These are phyloP conservation scores for Paraurostyla sp. DNA, from an alignment of 73 alveolate genomes.

Conservation along the genomic window DNA sequence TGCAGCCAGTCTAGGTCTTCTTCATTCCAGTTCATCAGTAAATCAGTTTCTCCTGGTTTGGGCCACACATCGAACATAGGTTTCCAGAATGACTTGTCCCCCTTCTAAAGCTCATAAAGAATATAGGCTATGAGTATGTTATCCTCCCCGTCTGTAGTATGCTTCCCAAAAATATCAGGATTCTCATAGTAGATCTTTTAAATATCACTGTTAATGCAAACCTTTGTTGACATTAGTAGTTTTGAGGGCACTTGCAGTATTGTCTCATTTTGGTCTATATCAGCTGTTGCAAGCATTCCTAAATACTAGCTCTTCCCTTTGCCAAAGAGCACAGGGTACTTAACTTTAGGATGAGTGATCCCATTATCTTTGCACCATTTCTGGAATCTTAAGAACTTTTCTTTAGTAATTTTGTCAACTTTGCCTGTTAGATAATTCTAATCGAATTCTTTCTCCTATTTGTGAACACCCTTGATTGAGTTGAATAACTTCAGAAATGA, in stretches of 20 bases:
- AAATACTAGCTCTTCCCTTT: slow-evolving; percentile 4
- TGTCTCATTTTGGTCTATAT: slow-evolving; percentile 41
- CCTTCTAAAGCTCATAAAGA: slow-evolving; percentile 61
- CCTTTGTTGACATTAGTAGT: slow-evolving; percentile 41
- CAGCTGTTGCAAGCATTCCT: slow-evolving; percentile 63
- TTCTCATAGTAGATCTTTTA: slow-evolving; percentile 31
- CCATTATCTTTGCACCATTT: slow-evolving; percentile 47
- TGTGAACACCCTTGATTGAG: slow-evolving; percentile 56
- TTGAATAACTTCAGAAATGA: slow-evolving; percentile 49
- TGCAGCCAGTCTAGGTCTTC: slow-evolving; percentile 67
- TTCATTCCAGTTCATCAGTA: slow-evolving; percentile 50
- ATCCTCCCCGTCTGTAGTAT: slow-evolving; percentile 60
- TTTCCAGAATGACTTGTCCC: slow-evolving; percentile 64
- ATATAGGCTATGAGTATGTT: slow-evolving; percentile 51
- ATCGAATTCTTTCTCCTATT: neutral
- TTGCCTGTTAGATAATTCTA: neutral
- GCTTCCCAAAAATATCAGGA: slow-evolving; percentile 62
- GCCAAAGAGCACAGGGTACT: slow-evolving; percentile 50
- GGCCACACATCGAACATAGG: slow-evolving; percentile 75
- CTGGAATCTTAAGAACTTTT: neutral
- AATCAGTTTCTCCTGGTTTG: slow-evolving; percentile 50
- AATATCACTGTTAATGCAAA: neutral
- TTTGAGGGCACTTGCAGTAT: slow-evolving; percentile 48
- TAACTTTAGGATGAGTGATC: slow-evolving; percentile 36
- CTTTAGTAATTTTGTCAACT: neutral